These are phyloP conservation scores for Mycena kentingensis DNA, from an alignment of 768 basidiomycete genomes.

Conservation along the genomic window DNA sequence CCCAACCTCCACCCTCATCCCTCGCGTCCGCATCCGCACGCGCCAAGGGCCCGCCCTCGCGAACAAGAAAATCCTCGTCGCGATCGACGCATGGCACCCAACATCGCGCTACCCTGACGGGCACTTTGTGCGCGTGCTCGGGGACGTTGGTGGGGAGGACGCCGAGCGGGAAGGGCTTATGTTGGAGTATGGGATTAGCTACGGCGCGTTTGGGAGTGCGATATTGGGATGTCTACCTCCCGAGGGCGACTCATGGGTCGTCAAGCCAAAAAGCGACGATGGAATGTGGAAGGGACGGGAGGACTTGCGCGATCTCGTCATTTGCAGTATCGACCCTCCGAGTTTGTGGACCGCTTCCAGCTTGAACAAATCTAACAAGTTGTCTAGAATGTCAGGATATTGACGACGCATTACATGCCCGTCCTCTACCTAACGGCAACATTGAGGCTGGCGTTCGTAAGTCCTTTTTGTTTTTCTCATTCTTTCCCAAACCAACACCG, in stretches of 20 bases:
- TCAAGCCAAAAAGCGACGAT: conserved; percentile 69
- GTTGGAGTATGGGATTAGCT: conserved; percentile 94
- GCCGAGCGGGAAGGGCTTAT: conserved; percentile 94
- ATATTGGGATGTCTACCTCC: conserved; percentile 87
- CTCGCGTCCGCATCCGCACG: conserved; percentile 91
- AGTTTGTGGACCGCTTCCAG: conserved; percentile 42
- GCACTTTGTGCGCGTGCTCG: conserved; percentile 92
- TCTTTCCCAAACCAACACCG: not conserved
- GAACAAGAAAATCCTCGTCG: conserved; percentile 93
- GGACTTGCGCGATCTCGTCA: conserved; percentile 80
- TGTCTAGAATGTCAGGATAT: conserved; percentile 90
- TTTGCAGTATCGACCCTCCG: conserved; percentile 98
- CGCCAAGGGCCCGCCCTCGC: conserved; percentile 89
- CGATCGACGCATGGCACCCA: conserved; percentile 89
- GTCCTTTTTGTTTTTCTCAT: conserved; percentile 37
- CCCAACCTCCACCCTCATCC: conserved; percentile 87
- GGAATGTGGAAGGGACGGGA: conserved; percentile 80
- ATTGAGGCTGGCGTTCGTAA: conserved; percentile 97
- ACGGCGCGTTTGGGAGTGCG: conserved; percentile 94
- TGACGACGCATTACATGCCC: conserved; percentile 95
- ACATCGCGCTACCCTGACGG: conserved; percentile 94
- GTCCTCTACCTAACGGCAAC: conserved; percentile 84
- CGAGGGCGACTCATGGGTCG: conserved; percentile 92
- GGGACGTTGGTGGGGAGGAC: conserved; percentile 85
- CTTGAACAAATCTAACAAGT: not conserved